phyloP scores from a whole-genome alignment of 108 stramenopile genomes.

The Epithemia pelagica region DNA sequence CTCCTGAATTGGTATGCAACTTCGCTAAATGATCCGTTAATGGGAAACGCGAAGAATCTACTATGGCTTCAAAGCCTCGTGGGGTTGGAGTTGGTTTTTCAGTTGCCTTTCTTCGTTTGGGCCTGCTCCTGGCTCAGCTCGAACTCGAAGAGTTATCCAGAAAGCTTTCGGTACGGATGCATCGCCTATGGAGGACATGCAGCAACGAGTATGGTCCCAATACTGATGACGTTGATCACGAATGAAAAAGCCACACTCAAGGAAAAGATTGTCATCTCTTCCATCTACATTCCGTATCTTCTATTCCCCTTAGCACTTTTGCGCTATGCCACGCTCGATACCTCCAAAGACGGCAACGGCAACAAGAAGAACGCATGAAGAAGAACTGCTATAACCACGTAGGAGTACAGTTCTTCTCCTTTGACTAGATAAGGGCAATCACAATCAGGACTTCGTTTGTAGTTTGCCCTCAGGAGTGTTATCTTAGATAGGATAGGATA shows the following conservation, averaged over 20 bases:
- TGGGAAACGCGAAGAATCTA: conserved; percentile 30
- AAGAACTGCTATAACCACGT: no score
- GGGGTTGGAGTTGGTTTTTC: conserved; percentile 50
- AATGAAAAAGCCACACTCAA: conserved; percentile 17
- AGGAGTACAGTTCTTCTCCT: no score
- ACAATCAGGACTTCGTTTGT: no score
- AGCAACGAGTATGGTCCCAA: conserved; percentile 65
- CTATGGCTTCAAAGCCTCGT: conserved; percentile 58
- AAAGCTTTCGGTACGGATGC: conserved; percentile 11
- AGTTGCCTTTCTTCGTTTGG: conserved; percentile 70
- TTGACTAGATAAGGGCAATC: no score
- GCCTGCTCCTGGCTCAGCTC: conserved; percentile 39
- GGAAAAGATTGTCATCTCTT: conserved; percentile 37
- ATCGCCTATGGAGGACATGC: conserved; percentile 27
- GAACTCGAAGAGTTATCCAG: conserved; percentile 8
- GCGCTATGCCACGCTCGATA: neutral
- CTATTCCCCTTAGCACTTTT: conserved; percentile 32
- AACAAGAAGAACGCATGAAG: neutral
- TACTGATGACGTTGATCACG: conserved; percentile 31
- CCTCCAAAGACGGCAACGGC: neutral
- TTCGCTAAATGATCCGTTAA: conserved; percentile 60
- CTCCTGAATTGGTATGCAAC: conserved; percentile 46
- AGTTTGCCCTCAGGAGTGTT: no score
- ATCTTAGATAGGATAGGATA: no score
- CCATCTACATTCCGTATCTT: conserved; percentile 68